These are phyloP conservation scores for Chloromonas sp. DNA, from an alignment of 163 green algal genomes.

Conservation along the genomic window DNA sequence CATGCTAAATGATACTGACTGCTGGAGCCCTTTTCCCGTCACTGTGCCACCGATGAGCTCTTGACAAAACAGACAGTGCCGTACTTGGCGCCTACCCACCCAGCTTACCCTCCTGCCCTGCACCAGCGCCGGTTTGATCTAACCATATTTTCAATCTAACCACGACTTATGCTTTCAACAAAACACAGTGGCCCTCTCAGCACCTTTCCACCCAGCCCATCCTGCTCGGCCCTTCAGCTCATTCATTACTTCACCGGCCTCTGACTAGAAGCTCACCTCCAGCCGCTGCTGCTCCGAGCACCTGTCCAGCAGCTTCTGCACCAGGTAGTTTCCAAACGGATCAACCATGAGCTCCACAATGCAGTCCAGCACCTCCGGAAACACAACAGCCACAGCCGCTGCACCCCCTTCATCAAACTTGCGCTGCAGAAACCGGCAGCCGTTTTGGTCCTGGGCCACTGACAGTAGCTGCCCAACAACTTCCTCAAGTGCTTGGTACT, in stretches of 20 bases:
- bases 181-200: too few species aligned
- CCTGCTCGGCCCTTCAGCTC: background rate
- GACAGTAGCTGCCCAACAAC: conserved; percentile 18
- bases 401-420: conserved; percentile 94
- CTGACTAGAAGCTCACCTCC: conserved; percentile 43
- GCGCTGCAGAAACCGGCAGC: conserved; percentile 91
- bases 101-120: too few species aligned
- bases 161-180: too few species aligned
- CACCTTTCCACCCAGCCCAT: background rate
- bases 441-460: conserved; percentile 88
- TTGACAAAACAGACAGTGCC: too few species aligned
- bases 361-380: conserved; percentile 77
- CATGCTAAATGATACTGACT: too few species aligned
- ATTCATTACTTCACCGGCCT: too few species aligned
- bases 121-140: too few species aligned
- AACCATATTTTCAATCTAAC: too few species aligned
- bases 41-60: too few species aligned
- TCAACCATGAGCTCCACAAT: conserved; percentile 94
- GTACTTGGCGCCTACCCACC: too few species aligned
- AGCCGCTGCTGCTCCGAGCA: conserved; percentile 87
- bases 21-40: too few species aligned
- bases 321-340: conserved; percentile 99
- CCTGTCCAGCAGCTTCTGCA: conserved; percentile 97
- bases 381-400: conserved; percentile 66
- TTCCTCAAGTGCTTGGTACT: conserved; percentile 20